phyloP scores from a whole-genome alignment of 2,329 filamentous ascomycete genomes.

The Proliferodiscus dingleyae region DNA sequence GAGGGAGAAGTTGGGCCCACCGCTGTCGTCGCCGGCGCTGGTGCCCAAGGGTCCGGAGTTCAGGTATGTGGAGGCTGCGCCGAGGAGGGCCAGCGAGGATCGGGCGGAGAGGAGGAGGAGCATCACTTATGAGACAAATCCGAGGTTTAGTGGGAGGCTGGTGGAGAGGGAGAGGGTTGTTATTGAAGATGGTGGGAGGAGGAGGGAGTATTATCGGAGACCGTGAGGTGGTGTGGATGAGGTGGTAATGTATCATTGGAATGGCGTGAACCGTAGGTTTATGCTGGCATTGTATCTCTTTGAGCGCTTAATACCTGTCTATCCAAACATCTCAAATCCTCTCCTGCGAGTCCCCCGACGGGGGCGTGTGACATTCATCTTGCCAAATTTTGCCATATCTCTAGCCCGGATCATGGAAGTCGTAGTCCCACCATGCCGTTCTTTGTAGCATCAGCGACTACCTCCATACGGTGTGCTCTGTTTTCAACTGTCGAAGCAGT shows the following conservation, averaged over 20 bases:
- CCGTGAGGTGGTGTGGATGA: constrained; percentile 1
- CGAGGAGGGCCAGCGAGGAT: constrained; percentile 6
- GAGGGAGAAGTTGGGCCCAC: constrained; percentile 8
- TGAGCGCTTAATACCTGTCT: not conserved
- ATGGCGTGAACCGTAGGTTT: not conserved
- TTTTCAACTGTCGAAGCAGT: too few relatives aligned
- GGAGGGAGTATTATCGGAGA: constrained; percentile 26
- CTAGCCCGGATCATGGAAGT: too few relatives aligned
- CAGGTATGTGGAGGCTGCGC: constrained; percentile 20
- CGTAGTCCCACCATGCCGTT: too few relatives aligned
- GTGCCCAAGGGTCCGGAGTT: constrained; percentile 13
- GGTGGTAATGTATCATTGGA: not conserved
- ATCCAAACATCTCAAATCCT: too few relatives aligned
- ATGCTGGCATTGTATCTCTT: too few relatives aligned
- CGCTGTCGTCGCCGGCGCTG: constrained; percentile 1
- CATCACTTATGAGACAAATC: constrained; percentile 23
- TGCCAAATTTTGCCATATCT: too few relatives aligned
- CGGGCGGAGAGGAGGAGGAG: constrained; percentile 17
- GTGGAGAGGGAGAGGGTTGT: constrained; percentile 23
- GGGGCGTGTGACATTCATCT: too few relatives aligned
- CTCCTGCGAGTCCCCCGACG: too few relatives aligned
- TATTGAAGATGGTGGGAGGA: constrained; percentile 25
- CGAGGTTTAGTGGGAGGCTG: constrained; percentile 16
- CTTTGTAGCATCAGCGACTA: too few relatives aligned
- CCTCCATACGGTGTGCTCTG: too few relatives aligned